Evolutionary conservation across 441 rosid species (phyloP), one percentile per base, ranked within the genome.

Genomic region (Syzygium malaccense): DNA sequence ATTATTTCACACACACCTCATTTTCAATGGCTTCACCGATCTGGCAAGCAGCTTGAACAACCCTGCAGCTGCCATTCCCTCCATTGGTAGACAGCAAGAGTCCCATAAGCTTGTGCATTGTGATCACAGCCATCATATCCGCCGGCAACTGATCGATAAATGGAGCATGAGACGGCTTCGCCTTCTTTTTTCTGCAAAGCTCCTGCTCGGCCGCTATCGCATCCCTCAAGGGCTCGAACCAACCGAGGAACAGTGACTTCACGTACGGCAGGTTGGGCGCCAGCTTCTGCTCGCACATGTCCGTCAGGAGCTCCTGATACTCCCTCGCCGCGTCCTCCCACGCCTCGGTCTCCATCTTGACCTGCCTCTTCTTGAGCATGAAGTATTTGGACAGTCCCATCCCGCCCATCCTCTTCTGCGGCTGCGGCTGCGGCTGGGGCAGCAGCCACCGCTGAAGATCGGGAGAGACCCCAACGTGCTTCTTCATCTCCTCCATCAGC

Each of bases 21-120:
- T 95, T 93, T 93, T 98, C 99, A 90, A 98, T 90, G 84, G 99
- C 99, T 90, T 98, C 99, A 55, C 99, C 99, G 6, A 98, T 93
- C 87, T 93, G 96, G 88, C 92, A 91, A 89, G 97, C 96, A 28
- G 98, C 99, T 90, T 94, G 95, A 60, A 98, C 95, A 45, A 97
- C 94, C 88, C 94, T 93, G 91, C 95, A 93, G 89, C 91, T 92
- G 53, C 98, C 98, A 90, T 87, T 91, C 15, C 95, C 95, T 87
- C 94, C 96, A 87, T 88, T 87, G 79, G 87, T 88, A 18, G 97
- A 93, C 98, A 98, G 93, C 94, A 98, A 89, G 92, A 98, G 86
- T 53, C 94, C 97, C 97, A 98, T 94, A 93, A 98, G 87, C 93
- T 95, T 96, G 90, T 97, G 98, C 99, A 98, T 98, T 5, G 97